Base-by-base conservation (phyloP, 2,329 filamentous ascomycete genomes). In the Xylaria sp. region DNA sequence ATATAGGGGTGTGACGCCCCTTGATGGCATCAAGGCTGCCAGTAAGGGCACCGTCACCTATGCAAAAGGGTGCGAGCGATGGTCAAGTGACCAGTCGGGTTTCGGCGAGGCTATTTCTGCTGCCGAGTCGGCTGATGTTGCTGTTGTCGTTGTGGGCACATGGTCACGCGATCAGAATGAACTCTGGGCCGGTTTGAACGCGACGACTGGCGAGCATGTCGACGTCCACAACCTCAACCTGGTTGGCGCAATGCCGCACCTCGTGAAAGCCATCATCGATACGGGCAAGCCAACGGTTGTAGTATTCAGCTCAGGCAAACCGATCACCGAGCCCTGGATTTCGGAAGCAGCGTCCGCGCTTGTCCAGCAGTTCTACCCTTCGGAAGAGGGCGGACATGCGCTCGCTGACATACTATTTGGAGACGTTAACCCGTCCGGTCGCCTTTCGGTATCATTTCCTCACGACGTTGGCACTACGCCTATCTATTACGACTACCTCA, bases 281-380 rank as follows among this genome's bases (percentile, higher is more conserved):
- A 92, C 90, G 0, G 88, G 87, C 48, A 89, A 87, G 67, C 90
- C 90, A 2, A 92, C 89, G 1, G 80, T 92, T 40, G 88, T 92
- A 4, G 88, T 92, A 13, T 90, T 88, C 79, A 88, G 86, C 70
- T 89, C 87, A 10, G 91, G 91, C 54, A 93, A 93, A 76, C 91
- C 91, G 3, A 81, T 93, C 66, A 91, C 90, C 0, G 90, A 93
- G 77, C 84, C 89, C 4, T 93, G 91, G 91, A 90, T 93, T 76
- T 89, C 88, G 0, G 83, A 86, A 38, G 83, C 85, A 31, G 89
- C 91, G 0, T 83, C 88, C 0, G 90, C 89, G 0, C 84, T 93
- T 0, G 81, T 93, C 0, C 91, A 93, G 76, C 90, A 93, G 78
- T 93, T 93, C 80, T 93, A 93, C 74, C 89, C 90, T 6, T 90